Base-by-base conservation (phyloP, 2,329 filamentous ascomycete genomes). In the Cordyceps cateniannulata region DNA sequence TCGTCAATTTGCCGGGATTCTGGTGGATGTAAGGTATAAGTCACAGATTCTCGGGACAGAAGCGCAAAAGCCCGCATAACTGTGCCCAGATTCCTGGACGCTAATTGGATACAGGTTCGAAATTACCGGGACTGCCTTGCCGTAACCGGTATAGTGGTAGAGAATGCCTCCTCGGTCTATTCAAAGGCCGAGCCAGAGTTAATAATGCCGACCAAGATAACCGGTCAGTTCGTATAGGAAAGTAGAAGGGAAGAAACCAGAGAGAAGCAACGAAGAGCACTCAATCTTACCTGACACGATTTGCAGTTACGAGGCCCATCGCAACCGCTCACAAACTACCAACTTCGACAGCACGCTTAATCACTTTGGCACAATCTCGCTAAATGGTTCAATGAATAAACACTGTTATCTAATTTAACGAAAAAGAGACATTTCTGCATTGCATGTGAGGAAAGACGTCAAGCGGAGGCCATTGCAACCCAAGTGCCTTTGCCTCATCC, bases 381-480 rank as follows among this genome's bases (percentile, higher is more conserved):
- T 5, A 14, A 29, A 44, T 20, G 5, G 18, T 22, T 27, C 25
- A 5, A 57, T 24, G 25, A 18, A 32, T 29, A 45, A 42, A 45
- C 38, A 51, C 29, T 14, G 8, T 35, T 51, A 12, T 51, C 20
- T 5, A 38, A 38, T 51, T n/a, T 51, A 50, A 58, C 45, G 60
- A 47, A 48, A 56, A 61, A 48, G 56, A 20, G 60, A 58, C 62
- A 47, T 44, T 63, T 59, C 61, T 66, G 63, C 60, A 66, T 64
- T 63, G 59, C 61, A 62, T 62, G 62, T 56, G 54, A 44, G 35
- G 55, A 51, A 35, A 45, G 3, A 24, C 7, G 56, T 53, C 52
- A 62, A 66, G 65, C 64, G 67, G 68, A 67, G 68, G 16, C 20
- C 7, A 48, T 65, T 67, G 68, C 70, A 71, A 68, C 66, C 66